Conservation (phyloP, 2,329 filamentous ascomycete species). For the Aureobasidium melanogenum region DNA sequence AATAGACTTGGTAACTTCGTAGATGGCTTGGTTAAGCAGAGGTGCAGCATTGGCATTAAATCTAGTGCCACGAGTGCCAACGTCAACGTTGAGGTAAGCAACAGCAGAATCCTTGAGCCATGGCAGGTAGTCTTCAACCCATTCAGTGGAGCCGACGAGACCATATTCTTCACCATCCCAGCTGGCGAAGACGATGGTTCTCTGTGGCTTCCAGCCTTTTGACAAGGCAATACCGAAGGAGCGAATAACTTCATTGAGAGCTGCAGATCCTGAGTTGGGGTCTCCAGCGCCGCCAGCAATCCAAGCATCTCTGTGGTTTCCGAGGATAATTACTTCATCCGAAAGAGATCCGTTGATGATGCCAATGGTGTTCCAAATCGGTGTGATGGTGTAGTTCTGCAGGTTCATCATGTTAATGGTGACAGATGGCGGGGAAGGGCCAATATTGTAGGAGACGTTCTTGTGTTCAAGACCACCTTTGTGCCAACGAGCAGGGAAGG, state of each 20-base stretch:
- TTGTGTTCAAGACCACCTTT: slow-evolving; percentile 67
- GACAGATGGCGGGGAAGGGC: slow-evolving; percentile 65
- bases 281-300: slow-evolving; percentile 76
- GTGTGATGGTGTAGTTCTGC: slow-evolving; percentile 42
- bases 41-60: slow-evolving; percentile 63
- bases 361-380: slow-evolving; percentile 69
- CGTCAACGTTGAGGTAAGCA: slow-evolving; percentile 80
- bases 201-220: slow-evolving; percentile 71
- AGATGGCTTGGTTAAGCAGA: slow-evolving; percentile 63
- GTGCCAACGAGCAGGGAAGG: slow-evolving; percentile 66
- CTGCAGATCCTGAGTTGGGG: slow-evolving; percentile 73
- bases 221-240: slow-evolving; percentile 63
- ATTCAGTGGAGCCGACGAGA: slow-evolving; percentile 78
- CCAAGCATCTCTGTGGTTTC: slow-evolving; percentile 91
- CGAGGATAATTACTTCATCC: slow-evolving; percentile 79
- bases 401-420: slow-evolving; percentile 42
- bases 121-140: slow-evolving; percentile 81
- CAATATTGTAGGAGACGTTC: slow-evolving; percentile 76
- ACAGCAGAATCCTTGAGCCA: slow-evolving; percentile 68
- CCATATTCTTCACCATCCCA: slow-evolving; percentile 72
- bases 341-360: slow-evolving; percentile 79
- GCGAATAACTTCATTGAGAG: slow-evolving; percentile 68
- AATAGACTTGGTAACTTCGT: slow-evolving; percentile 55
- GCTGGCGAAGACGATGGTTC: slow-evolving; percentile 79
- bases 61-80: slow-evolving; percentile 56